Evolutionary conservation across 2,329 filamentous ascomycete genomes (phyloP), one percentile per base, ranked within the genome.

Genomic region (Amesomyces nigricolor): DNA sequence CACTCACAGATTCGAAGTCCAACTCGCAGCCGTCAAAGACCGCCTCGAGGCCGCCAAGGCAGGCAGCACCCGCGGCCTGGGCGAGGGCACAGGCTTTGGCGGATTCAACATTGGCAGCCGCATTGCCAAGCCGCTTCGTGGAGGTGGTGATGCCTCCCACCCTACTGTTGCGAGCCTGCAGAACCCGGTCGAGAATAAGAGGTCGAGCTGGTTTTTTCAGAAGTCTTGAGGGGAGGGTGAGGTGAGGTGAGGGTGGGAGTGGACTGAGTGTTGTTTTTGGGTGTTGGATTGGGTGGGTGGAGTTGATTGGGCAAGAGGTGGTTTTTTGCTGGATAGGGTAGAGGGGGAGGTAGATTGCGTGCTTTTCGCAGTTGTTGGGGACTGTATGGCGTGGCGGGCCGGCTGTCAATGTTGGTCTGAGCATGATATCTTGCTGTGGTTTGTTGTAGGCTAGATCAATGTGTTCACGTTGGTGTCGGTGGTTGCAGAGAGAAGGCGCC

Each of bases 11-110:
- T 99, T 99, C 78, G 94, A 99, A 78, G 87, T 89, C 38, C 94
- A 99, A 75, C 88, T 99, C 70, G 88, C 91, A 43, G 91, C 91
- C 50, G 94, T 99, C 74, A 99, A 97, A 78, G 94, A 99, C 71
- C 89, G 94, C 60, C 86, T 99, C 63, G 94, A 99, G 74, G 88
- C 90, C 51, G 94, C 91, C 70, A 99, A 97, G 75, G 83, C 86
- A 47, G 90, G 91, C 66, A 94, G 88, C 62, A 96, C 91, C 10
- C 87, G 91, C 62, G 91, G 89, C 52, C 82, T 96, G 53, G 82
- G 83, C 62, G 81, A 84, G 47, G 78, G 82, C 7, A 78, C 80
- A 53, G 73, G 73, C 58, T 72, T 78, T 58, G 82, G 80, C 48
- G 83, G 83, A 66, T 92, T 95, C 71, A 89, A 80, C 73, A 95